Base-by-base conservation (phyloP, 2,329 filamentous ascomycete genomes). In the Phyllosticta capitalensis region DNA sequence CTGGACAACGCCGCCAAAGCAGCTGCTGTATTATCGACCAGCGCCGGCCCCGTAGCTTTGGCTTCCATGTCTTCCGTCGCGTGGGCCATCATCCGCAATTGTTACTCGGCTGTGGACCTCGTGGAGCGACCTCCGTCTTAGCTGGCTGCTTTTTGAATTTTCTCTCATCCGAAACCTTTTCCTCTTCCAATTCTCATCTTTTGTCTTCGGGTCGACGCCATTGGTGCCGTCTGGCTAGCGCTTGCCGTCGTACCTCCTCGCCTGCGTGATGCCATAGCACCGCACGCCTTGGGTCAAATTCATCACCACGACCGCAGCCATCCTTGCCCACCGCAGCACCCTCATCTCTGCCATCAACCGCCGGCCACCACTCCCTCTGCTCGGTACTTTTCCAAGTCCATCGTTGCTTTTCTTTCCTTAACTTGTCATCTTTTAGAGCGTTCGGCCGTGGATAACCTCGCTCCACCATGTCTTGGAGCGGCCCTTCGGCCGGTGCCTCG, bases 381-480 rank as follows among this genome's bases (percentile, higher is more conserved):
- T 45, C 38, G 38, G 38, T 45, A 45, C 14, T n/a, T 45, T 59
- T 52, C 28, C 45, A 45, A 38, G 52, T 22, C 30, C 48, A 28
- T 45, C 58, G 50, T 48, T 30, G 12, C n/a, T 52, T 52, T 52
- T n/a, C 14, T 45, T 45, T n/a, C 38, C 33, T 45, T 45, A 17
- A 45, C 38, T 45, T n/a, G n/a, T 5, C 17, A 14, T 45, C 38
- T 9, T 52, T 24, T 19, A 52, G 22, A 26, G 20, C n/a, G 52
- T 26, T 10, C 52, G 20, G 52, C 21, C 52, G 20, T 28, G 12
- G 12, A 38, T 10, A 9, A 38, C 10, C 2, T 45, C 38, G 38
- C 38, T n/a, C 5, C 53, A 21, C 21, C 58, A 74, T 74, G 71
- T 69, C 71, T 63, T 73, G 71, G 71, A 70, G 64, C 61, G 69